Conservation (phyloP, 2,329 filamentous ascomycete genomes). For the Talaromyces pinophilus region DNA sequence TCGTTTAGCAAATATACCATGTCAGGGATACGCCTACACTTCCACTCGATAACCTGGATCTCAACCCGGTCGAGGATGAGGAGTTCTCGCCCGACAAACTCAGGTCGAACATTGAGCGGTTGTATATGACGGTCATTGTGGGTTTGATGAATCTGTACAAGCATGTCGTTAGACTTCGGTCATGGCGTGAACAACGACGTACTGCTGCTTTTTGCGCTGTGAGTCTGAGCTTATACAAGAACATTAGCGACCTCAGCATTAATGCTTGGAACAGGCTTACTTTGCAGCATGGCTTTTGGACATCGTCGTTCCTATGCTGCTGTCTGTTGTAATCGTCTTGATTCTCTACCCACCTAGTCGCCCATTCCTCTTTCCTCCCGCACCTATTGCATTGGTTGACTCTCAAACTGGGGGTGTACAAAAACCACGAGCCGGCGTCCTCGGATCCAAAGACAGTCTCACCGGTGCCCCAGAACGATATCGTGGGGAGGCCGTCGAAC, state of each 20-base stretch:
- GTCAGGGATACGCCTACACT: constrained; percentile 67
- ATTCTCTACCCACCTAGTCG: constrained; percentile 67
- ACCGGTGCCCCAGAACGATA: constrained; percentile 82
- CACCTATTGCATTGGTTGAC: constrained; percentile 72
- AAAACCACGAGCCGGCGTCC: constrained; percentile 72
- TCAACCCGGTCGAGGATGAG: constrained; percentile 79
- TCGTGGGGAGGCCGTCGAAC: constrained; percentile 79
- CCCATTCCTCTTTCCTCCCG: constrained; percentile 69
- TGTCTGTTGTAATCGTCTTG: constrained; percentile 62
- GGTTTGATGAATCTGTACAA: constrained; percentile 67
- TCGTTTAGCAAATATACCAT: constrained; percentile 61
- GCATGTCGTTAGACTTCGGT: constrained; percentile 73
- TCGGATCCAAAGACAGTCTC: constrained; percentile 73
- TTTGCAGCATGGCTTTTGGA: constrained; percentile 71
- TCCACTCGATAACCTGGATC: constrained; percentile 69
- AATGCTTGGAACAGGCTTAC: constrained; percentile 45
- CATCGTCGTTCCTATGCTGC: constrained; percentile 64
- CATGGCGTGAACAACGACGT: constrained; percentile 72
- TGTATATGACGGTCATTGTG: constrained; percentile 78
- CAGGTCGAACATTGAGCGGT: constrained; percentile 71
- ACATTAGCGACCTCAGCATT: too few relatives aligned
- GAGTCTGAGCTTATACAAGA: constrained; percentile 24
- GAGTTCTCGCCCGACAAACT: constrained; percentile 85
- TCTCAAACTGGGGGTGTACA: constrained; percentile 71
- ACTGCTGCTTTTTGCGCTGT: constrained; percentile 67